phyloP scores from a whole-genome alignment of 768 basidiomycete genomes.

The Suillus placidus region DNA sequence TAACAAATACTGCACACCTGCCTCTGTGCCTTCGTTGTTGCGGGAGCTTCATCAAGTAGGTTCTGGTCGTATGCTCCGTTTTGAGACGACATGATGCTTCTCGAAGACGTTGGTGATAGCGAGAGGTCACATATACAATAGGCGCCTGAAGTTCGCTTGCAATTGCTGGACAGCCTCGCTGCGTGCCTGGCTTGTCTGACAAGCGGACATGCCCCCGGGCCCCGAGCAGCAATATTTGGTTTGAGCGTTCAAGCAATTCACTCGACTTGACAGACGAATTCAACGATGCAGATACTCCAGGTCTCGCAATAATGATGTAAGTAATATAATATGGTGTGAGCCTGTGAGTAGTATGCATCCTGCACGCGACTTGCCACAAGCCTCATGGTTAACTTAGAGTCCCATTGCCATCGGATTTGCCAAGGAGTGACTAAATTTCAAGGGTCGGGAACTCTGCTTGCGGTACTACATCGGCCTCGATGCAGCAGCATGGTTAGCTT shows the following conservation, averaged over 20 bases:
- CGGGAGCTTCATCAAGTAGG: slow-evolving; percentile 43
- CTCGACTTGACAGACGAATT: neutral
- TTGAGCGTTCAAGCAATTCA: neutral
- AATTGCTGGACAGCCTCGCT: slow-evolving; percentile 27
- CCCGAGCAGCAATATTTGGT: neutral
- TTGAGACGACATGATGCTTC: slow-evolving; percentile 27
- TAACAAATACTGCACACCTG: slow-evolving; percentile 36
- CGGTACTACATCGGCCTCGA: neutral
- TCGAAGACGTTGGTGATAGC: neutral
- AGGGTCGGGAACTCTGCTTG: neutral
- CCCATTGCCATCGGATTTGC: neutral
- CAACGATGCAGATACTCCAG: neutral
- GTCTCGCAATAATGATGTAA: neutral
- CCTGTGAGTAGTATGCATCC: neutral
- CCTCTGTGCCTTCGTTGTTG: slow-evolving; percentile 44
- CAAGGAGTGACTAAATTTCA: neutral
- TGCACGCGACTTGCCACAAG: neutral
- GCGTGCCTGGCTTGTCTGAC: slow-evolving; percentile 20
- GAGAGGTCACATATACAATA: slow-evolving; percentile 18
- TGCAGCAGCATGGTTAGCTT: neutral
- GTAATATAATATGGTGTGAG: neutral
- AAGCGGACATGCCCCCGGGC: neutral
- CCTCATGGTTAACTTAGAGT: neutral
- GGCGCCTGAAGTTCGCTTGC: slow-evolving; percentile 18
- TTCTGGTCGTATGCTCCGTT: slow-evolving; percentile 38